These are phyloP conservation scores for Amaranthus tricolor DNA, from an alignment of 179 eudicot species.

Conservation along the genomic window DNA sequence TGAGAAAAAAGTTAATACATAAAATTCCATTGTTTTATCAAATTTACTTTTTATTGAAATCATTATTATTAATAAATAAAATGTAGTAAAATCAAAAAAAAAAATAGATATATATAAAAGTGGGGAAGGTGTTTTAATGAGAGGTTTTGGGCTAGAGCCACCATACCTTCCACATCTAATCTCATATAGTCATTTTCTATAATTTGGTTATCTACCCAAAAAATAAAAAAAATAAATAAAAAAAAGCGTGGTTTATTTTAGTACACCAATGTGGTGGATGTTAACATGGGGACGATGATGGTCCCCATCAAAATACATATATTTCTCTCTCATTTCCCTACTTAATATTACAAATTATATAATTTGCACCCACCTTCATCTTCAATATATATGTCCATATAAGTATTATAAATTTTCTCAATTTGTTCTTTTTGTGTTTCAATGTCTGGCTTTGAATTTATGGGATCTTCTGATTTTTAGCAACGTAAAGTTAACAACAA, in stretches of 20 bases:
- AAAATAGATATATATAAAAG: background rate
- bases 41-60: no score
- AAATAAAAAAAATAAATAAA: background rate
- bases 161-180: conserved; percentile 37
- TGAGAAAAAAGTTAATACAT: conserved; percentile 17
- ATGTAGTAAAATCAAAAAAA: no score
- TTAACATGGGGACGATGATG: conserved; percentile 43
- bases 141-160: conserved; percentile 24
- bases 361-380: no score
- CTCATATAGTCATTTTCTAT: conserved; percentile 19
- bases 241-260: background rate
- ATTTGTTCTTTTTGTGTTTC: conserved; percentile 19
- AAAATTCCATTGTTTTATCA: no score
- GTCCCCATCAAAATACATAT: conserved; percentile 25
- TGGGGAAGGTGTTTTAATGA: conserved; percentile 15
- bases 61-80: no score
- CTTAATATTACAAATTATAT: background rate
- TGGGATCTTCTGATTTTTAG: conserved; percentile 33
- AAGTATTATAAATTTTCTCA: conserved; percentile 2
- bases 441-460: conserved; percentile 29
- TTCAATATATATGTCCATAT: background rate
- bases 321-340: background rate
- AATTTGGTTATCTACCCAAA: conserved; percentile 35
- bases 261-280: conserved; percentile 41
- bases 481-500: conserved; percentile 28